These are phyloP conservation scores for Nothophytophthora sp. DNA, from an alignment of 352 stramenopile species.

Conservation along the genomic window DNA sequence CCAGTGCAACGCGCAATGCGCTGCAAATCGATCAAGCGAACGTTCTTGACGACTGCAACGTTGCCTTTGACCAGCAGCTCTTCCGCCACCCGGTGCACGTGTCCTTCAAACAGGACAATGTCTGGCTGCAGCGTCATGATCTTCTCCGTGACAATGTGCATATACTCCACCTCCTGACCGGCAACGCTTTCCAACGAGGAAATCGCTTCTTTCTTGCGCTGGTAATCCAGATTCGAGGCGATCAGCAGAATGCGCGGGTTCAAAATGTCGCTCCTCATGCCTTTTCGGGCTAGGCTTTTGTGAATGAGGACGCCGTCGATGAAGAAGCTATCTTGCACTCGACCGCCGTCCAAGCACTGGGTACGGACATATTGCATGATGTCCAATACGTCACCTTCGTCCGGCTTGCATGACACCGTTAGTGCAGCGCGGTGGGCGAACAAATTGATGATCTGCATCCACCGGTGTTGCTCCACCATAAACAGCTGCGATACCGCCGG, in stretches of 20 bases:
- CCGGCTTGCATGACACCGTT: constrained; percentile 65
- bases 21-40: constrained; percentile 75
- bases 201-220: constrained; percentile 83
- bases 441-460: constrained; percentile 83
- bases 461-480: constrained; percentile 75
- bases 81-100: constrained; percentile 86
- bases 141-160: constrained; percentile 90
- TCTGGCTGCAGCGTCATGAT: constrained; percentile 84
- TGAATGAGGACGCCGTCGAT: constrained; percentile 89
- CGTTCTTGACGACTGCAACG: constrained; percentile 87
- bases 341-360: constrained; percentile 77
- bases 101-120: constrained; percentile 84
- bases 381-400: constrained; percentile 74
- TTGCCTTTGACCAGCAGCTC: constrained; percentile 76
- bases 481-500: constrained; percentile 50
- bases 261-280: constrained; percentile 80
- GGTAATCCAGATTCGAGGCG: constrained; percentile 81
- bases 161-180: constrained; percentile 87
- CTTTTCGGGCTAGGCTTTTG: constrained; percentile 82
- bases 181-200: constrained; percentile 84
- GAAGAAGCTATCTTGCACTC: constrained; percentile 84
- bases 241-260: constrained; percentile 85
- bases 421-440: constrained; percentile 69
- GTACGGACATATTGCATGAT: constrained; percentile 87
- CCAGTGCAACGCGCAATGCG: constrained; percentile 78